Evolutionary conservation across 192 early-diverging fungal species (phyloP), one percentile per base, ranked within the genome.

Genomic region (Phycomyces nitens): DNA sequence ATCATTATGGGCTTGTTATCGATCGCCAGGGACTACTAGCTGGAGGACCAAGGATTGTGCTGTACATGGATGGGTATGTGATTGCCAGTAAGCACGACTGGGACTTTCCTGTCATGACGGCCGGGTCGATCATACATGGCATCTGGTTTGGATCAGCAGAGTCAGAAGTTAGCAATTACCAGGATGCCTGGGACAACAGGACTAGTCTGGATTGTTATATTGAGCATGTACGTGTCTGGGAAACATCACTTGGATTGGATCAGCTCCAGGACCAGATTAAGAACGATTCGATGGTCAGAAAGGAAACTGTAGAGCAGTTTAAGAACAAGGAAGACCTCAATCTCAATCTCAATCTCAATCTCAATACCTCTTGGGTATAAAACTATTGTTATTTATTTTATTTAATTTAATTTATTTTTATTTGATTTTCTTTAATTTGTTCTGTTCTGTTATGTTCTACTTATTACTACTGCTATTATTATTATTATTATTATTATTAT

Each of bases 61-160:
- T 76, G 0, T 71, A 71, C 52, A 62, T 68, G 57, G 74, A 76
- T 55, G 74, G 69, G 2, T 53, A 65, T 26, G 69, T 76, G 10
- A 20, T 67, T 16, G 41, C 60, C 26, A 71, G 68, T 15, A 56
- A 54, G 5, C 44, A 39, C 5, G 21, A 41, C 16, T 76, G 69
- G 69, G 27, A 29, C 3, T 44, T 53, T 10, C 69, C 69, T 1
- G 26, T 53, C 6, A 27, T 16, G 22, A 55, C 62, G 34, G 65
- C 57, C n/a, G 60, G 57, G 11, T 21, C 41, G 23, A 21, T 52
- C 3, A 26, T 76, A 14, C 60, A 58, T 0, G 69, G 74, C 14
- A 8, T 76, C 1, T 76, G 74, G 74, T 55, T 76, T 26, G 74
- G 74, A 0, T 62, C 64, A 2, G 29, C 66, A 16, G 74, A 71